These are phyloP conservation scores for Mucor plumbeus DNA, from an alignment of 371 early-diverging fungal genomes.

Conservation along the genomic window DNA sequence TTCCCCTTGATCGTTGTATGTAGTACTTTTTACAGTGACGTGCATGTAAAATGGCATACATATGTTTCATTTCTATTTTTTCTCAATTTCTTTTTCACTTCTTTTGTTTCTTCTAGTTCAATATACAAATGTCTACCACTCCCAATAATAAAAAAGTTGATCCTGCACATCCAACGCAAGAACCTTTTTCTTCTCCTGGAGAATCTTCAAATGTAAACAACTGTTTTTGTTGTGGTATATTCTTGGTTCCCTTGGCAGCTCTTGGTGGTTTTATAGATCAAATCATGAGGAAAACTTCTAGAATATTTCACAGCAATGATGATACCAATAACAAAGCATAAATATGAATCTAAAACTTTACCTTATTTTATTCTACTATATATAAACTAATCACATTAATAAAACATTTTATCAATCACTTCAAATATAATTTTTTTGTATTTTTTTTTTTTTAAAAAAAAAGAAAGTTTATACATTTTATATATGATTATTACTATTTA, in stretches of 20 bases:
- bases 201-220: slow-evolving; percentile 37
- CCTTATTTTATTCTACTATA: neutral
- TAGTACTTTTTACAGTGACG: neutral
- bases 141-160: slow-evolving; percentile 1
- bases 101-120: neutral
- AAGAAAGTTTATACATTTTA: slow-evolving; percentile 11
- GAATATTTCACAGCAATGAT: slow-evolving; percentile 10
- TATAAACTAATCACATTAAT: slow-evolving; percentile 2
- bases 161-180: slow-evolving; percentile 31
- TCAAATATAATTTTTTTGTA: neutral
- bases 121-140: neutral
- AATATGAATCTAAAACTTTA: neutral
- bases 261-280: slow-evolving; percentile 41
- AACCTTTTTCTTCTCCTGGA: slow-evolving; percentile 34
- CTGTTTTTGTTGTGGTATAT: slow-evolving; percentile 37
- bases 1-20: neutral
- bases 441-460: slow-evolving; percentile 3
- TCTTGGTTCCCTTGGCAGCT: slow-evolving; percentile 38
- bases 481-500: neutral
- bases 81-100: neutral
- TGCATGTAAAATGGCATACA: neutral
- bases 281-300: slow-evolving; percentile 32
- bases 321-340: neutral
- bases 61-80: neutral
- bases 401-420: neutral